These are phyloP conservation scores for Eustoma russellianum DNA, from an alignment of 257 asterid genomes.

Conservation along the genomic window DNA sequence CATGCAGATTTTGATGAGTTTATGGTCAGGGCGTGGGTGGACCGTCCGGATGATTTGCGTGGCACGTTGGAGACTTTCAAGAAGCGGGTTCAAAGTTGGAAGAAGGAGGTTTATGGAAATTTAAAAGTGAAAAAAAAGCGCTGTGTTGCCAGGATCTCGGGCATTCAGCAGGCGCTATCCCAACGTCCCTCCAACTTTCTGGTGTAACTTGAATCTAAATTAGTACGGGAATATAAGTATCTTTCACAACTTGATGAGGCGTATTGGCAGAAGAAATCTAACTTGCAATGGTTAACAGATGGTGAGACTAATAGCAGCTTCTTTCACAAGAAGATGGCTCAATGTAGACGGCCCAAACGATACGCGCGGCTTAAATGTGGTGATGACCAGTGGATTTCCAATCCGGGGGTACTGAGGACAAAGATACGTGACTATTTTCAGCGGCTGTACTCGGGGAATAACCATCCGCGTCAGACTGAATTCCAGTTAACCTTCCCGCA, in stretches of 20 bases:
- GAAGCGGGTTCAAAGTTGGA: not conserved
- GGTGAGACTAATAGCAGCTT: not conserved
- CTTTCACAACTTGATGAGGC: not conserved
- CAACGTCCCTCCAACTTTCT: not conserved
- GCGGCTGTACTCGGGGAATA: not conserved
- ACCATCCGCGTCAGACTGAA: not conserved
- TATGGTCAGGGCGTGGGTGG: not conserved
- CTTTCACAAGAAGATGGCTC: not conserved
- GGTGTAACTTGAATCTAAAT: not conserved
- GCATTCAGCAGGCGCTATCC: not conserved
- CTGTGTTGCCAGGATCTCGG: not conserved
- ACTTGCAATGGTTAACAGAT: not conserved
- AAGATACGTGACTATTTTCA: not conserved
- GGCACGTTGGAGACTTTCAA: not conserved
- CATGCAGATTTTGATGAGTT: no score
- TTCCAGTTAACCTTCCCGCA: not conserved
- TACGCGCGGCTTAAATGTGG: no score
- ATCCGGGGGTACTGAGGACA: not conserved
- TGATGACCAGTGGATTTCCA: not conserved
- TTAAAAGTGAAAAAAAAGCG: not conserved
- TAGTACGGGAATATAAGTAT: not conserved
- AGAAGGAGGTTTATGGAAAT: not conserved
- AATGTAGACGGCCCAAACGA: not conserved
- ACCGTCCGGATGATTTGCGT: not conserved
- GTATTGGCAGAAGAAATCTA: not conserved